phyloP scores from a whole-genome alignment of 805 yeast species.

The Debaryomyces hansenii region DNA sequence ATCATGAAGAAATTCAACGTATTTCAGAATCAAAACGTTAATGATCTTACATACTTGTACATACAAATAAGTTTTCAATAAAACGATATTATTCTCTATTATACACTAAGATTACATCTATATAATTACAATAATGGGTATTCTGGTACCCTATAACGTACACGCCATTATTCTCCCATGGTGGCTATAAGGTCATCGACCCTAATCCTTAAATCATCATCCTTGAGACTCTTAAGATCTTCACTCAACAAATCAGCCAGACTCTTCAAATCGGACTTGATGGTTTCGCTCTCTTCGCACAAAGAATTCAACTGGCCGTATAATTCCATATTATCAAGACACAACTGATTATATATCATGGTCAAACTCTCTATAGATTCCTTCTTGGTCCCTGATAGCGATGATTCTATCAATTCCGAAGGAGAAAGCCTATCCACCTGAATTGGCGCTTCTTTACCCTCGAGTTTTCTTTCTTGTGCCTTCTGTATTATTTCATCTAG shows the following conservation, averaged over 20 bases:
- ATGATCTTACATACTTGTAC: constrained; percentile 3
- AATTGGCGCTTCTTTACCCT: constrained; percentile 16
- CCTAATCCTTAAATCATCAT: constrained; percentile 17
- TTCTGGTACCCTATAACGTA: not conserved
- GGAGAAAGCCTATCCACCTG: constrained; percentile 32
- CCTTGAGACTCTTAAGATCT: constrained; percentile 17
- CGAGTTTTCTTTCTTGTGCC: constrained; percentile 33
- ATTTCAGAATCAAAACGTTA: not conserved
- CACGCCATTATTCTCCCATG: not conserved
- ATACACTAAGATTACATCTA: constrained; percentile 3
- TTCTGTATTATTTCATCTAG: constrained; percentile 47
- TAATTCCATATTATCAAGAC: constrained; percentile 33
- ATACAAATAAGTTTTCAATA: constrained; percentile 2
- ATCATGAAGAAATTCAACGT: constrained; percentile 20
- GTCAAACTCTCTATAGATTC: constrained; percentile 26
- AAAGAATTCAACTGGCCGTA: constrained; percentile 20
- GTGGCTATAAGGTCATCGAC: constrained; percentile 24
- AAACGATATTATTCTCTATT: constrained; percentile 1
- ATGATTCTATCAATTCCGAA: constrained; percentile 32
- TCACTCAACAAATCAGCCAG: constrained; percentile 21
- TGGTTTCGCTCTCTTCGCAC: constrained; percentile 17
- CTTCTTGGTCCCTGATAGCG: constrained; percentile 17
- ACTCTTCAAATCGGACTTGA: constrained; percentile 19
- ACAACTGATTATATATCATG: constrained; percentile 37
- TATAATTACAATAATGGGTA: not conserved